Conservation (phyloP, 768 basidiomycete genomes). For the Agrocybe pediades region DNA sequence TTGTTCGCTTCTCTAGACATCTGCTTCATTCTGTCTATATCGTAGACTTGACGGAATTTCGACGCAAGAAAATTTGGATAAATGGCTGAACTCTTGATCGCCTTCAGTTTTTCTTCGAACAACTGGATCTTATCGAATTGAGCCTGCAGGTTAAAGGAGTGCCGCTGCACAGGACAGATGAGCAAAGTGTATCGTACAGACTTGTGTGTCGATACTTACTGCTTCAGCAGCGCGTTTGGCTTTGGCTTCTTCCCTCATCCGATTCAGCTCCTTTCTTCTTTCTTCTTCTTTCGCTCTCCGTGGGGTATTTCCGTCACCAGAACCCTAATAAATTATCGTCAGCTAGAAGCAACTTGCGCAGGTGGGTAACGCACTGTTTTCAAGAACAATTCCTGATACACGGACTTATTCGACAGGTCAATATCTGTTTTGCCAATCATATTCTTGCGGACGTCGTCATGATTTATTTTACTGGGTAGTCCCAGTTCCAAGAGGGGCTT, state of each 20-base stretch:
- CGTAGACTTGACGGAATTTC: constrained; percentile 57
- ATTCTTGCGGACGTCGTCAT: constrained; percentile 22
- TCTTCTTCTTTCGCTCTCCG: constrained; percentile 63
- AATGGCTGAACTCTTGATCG: constrained; percentile 52
- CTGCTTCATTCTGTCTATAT: constrained; percentile 37
- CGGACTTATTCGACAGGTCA: constrained; percentile 58
- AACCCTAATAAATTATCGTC: neutral
- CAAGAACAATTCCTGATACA: constrained; percentile 70
- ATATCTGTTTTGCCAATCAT: constrained; percentile 55
- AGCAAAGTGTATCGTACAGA: constrained; percentile 1
- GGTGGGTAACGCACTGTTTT: constrained; percentile 33
- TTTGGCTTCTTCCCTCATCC: constrained; percentile 70
- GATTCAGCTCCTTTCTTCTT: constrained; percentile 64
- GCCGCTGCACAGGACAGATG: constrained; percentile 31
- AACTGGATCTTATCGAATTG: constrained; percentile 61
- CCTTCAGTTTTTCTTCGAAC: constrained; percentile 60
- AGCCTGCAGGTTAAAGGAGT: constrained; percentile 56
- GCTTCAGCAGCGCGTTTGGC: constrained; percentile 56
- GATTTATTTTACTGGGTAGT: constrained; percentile 12
- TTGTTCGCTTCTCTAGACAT: constrained; percentile 32
- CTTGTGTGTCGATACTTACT: constrained; percentile 35
- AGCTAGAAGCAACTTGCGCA: too few species aligned
- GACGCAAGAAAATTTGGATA: constrained; percentile 64
- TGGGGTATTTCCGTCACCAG: constrained; percentile 10
- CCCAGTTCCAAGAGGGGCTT: constrained; percentile 27